A percentile compares a stretch with the other conserved stretches of the same genome.
Conservation (phyloP, 768 basidiomycete genomes). For the Pleurotus sapidus region DNA sequence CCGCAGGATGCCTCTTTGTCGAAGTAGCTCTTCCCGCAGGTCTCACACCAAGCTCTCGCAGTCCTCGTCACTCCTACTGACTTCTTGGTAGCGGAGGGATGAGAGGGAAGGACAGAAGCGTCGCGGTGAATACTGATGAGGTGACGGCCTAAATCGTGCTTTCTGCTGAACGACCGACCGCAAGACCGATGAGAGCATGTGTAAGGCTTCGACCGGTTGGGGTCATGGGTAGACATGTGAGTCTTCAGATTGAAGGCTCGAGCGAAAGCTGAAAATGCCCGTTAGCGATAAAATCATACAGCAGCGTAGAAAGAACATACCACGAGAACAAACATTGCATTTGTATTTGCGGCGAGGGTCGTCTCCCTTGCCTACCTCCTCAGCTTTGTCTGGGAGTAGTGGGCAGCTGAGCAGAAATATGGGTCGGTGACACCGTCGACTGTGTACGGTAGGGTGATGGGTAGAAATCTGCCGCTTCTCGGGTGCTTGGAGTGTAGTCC, state of each 20-base stretch:
- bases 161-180: slow-evolving; percentile 88
- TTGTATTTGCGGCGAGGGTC: slow-evolving; percentile 80
- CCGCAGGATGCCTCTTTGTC: slow-evolving; percentile 53
- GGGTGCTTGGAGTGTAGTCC: slow-evolving; percentile 59
- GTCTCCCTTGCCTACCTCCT: slow-evolving; percentile 45
- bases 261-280: slow-evolving; percentile 66
- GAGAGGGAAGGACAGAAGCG: slow-evolving; percentile 45
- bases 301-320: slow-evolving; percentile 32
- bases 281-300: slow-evolving; percentile 5
- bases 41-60: slow-evolving; percentile 66
- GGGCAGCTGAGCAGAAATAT: slow-evolving; percentile 50
- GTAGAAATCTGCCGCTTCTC: slow-evolving; percentile 42
- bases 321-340: slow-evolving; percentile 71
- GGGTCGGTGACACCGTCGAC: slow-evolving; percentile 55
- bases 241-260: slow-evolving; percentile 95
- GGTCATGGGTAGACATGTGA: slow-evolving; percentile 93
- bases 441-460: slow-evolving; percentile 36
- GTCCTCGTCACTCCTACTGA: slow-evolving; percentile 71
- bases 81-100: slow-evolving; percentile 38
- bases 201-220: slow-evolving; percentile 86
- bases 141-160: slow-evolving; percentile 92
- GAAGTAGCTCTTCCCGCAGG: slow-evolving; percentile 68
- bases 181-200: slow-evolving; percentile 84
- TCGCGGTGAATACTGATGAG: slow-evolving; percentile 82
- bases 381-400: slow-evolving; percentile 39